These are phyloP conservation scores for Rhodamnia rubescens DNA, from an alignment of 345 rosid genomes.

Conservation along the genomic window DNA sequence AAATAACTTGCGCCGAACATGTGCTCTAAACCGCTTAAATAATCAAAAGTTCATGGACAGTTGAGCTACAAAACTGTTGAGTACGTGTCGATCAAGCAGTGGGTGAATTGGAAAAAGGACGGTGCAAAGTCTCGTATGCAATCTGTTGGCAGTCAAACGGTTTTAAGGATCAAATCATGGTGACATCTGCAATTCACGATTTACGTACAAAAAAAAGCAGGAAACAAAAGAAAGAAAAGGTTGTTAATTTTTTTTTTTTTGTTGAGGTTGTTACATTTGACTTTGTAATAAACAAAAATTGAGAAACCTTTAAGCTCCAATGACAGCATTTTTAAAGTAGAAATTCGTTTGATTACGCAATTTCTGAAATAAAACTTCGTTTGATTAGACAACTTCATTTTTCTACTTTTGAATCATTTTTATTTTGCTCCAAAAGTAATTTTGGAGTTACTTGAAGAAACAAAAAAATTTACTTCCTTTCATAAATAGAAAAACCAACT, in stretches of 20 bases:
- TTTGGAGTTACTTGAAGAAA: too few species aligned
- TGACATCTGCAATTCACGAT: not conserved
- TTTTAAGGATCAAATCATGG: not conserved
- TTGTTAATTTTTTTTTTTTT: not conserved
- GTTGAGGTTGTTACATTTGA: not conserved
- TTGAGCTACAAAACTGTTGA: not conserved
- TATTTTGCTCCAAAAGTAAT: too few species aligned
- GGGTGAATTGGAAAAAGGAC: not conserved
- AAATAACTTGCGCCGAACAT: not conserved
- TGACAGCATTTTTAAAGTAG: too few species aligned
- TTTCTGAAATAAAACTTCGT: too few species aligned
- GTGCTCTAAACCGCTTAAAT: not conserved
- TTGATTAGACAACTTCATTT: too few species aligned
- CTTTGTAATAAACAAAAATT: not conserved
- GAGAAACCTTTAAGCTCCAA: not conserved
- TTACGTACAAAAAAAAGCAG: not conserved
- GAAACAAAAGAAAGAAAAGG: not conserved
- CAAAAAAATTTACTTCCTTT: too few species aligned
- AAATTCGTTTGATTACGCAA: too few species aligned
- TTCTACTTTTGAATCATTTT: rapidly evolving
- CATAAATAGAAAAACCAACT: too few species aligned
- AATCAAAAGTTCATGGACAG: not conserved
- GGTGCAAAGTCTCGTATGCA: not conserved
- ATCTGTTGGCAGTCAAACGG: not conserved
- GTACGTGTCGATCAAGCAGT: not conserved